Base-by-base conservation (phyloP, 2,329 filamentous ascomycete species). In the Paraphoma sp. region DNA sequence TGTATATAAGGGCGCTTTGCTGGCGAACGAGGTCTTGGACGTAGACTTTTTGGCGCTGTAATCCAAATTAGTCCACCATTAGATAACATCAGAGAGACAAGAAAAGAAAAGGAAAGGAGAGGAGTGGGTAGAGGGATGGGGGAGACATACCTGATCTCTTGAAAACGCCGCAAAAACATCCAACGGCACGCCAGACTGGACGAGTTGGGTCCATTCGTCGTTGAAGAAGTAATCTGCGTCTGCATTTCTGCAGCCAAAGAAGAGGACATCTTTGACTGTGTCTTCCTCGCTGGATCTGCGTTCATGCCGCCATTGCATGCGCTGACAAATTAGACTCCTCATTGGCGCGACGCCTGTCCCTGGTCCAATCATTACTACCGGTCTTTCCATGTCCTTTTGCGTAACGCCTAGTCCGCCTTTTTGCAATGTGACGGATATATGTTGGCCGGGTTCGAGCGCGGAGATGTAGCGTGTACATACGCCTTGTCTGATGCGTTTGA, bases 291-390 rank as follows among this genome's bases (percentile, higher is more conserved):
- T 16, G 14, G 42, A 38, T 2, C 30, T n/a, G 1, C 33, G n/a
- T 40, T 76, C 59, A 11, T 69, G 49, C 17, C 74, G 68, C 79
- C 79, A 81, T 8, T 63, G 53, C 17, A 74, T 67, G 28, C 92
- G 89, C 64, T 96, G 89, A 72, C 90, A 88, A n/a, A 95, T 83
- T 64, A 97, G 82, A 4, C 89, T 86, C 3, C 93, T 87, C 68
- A 97, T 87, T 0, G 94, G 93, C 0, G 93, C 94, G 31, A 97
- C 81, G 6, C 93, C 93, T 0, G 93, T 97, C 2, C 93, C 93
- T 0, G 93, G 91, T 1, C 89, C 92, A 51, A 97, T 86, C 69
- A 93, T 87, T 33, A 97, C 81, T 7, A 93, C 83, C 0, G 93
- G 90, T 6, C 73, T 79, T 4, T 76, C 71, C 0, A 81, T 68